Conservation (phyloP, 805 yeast genomes). For the Starmerella scarabaei region DNA sequence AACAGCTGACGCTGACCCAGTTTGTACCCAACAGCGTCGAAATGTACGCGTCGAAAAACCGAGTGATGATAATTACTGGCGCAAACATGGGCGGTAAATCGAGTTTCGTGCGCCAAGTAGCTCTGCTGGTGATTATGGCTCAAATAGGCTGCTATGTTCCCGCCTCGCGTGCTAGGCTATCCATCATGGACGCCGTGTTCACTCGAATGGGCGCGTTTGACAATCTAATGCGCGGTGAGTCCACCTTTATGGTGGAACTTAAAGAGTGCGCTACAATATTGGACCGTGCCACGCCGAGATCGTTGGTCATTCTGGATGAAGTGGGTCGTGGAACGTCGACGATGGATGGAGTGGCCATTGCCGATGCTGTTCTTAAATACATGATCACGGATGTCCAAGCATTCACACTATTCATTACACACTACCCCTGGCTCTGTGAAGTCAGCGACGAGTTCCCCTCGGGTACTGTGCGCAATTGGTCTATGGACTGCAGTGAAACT, state of each 20-base stretch:
- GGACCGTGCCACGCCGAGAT: slow-evolving; percentile 36
- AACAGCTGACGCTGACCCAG: slow-evolving; percentile 31
- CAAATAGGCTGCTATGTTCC: slow-evolving; percentile 72
- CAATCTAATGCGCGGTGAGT: slow-evolving; percentile 57
- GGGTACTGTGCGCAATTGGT: slow-evolving; percentile 41
- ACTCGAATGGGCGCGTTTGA: slow-evolving; percentile 72
- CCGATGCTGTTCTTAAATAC: slow-evolving; percentile 55
- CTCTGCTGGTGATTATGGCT: slow-evolving; percentile 54
- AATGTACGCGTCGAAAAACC: slow-evolving; percentile 35
- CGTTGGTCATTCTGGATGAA: slow-evolving; percentile 59
- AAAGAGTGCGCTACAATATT: slow-evolving; percentile 51
- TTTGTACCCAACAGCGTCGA: slow-evolving; percentile 58
- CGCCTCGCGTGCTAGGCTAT: slow-evolving; percentile 44
- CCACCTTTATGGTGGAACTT: slow-evolving; percentile 74
- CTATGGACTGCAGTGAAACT: slow-evolving; percentile 51
- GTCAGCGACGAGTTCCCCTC: slow-evolving; percentile 33
- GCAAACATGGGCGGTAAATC: slow-evolving; percentile 88
- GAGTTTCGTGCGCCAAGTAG: slow-evolving; percentile 61
- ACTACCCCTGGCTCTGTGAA: slow-evolving; percentile 53
- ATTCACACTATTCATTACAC: slow-evolving; percentile 68
- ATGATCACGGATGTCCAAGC: slow-evolving; percentile 37
- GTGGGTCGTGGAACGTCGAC: slow-evolving; percentile 68
- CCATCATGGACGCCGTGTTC: slow-evolving; percentile 49
- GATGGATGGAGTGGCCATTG: slow-evolving; percentile 70
- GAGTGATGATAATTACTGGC: slow-evolving; percentile 61